These are phyloP conservation scores for Aurifilum marmelostoma DNA, from an alignment of 2,329 filamentous ascomycete genomes.

Conservation along the genomic window DNA sequence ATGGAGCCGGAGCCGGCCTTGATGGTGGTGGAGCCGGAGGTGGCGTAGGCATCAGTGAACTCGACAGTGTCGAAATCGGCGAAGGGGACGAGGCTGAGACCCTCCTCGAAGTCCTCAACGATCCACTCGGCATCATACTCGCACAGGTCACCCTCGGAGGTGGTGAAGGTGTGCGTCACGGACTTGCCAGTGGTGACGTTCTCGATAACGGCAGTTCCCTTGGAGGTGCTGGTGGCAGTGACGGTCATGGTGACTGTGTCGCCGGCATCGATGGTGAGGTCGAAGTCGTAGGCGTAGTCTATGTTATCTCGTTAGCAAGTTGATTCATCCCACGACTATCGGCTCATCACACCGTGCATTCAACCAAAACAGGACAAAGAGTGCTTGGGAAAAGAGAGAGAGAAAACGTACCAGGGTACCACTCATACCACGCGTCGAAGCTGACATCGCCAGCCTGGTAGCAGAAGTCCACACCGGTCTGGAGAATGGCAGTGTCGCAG, in stretches of 20 bases:
- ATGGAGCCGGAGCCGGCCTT: slow-evolving; percentile 57
- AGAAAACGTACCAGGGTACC: slow-evolving; percentile 56
- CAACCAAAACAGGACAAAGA: slow-evolving; percentile 25
- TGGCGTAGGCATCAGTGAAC: slow-evolving; percentile 46
- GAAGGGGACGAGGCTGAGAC: slow-evolving; percentile 45
- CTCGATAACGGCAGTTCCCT: slow-evolving; percentile 48
- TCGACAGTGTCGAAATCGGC: slow-evolving; percentile 50
- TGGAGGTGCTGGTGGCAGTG: slow-evolving; percentile 43
- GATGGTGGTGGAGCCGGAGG: slow-evolving; percentile 37
- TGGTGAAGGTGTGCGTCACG: slow-evolving; percentile 56
- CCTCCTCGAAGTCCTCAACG: slow-evolving; percentile 55
- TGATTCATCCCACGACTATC: too few species aligned
- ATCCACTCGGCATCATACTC: slow-evolving; percentile 65
- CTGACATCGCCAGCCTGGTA: slow-evolving; percentile 44
- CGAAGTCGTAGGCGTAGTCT: slow-evolving; percentile 46
- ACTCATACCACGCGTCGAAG: slow-evolving; percentile 63
- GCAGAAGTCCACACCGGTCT: slow-evolving; percentile 61
- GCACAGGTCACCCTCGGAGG: slow-evolving; percentile 60
- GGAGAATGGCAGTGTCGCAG: slow-evolving; percentile 56
- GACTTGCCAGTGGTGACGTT: slow-evolving; percentile 53
- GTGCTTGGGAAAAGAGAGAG: slow-evolving; percentile 34
- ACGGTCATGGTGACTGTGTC: slow-evolving; percentile 36
- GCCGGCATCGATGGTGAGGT: slow-evolving; percentile 30
- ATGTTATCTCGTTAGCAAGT: not conserved
- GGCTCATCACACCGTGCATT: too few species aligned